Conservation (phyloP, 306 rosid species). For the Nissolia schottii region DNA sequence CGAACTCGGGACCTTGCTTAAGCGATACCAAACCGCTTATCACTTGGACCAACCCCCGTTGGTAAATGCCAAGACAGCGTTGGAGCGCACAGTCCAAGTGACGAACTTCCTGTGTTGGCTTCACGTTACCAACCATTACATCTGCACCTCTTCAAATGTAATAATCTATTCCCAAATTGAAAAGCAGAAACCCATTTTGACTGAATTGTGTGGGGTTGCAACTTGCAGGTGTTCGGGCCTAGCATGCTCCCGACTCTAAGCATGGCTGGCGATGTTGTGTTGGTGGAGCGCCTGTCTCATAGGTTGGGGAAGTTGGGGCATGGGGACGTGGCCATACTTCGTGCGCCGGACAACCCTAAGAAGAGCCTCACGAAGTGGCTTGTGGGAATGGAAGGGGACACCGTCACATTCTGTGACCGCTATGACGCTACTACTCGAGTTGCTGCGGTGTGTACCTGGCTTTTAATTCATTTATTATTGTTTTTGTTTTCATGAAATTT, state of each 20-base stretch:
- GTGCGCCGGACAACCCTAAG: constrained; percentile 67
- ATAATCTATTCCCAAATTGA: no score
- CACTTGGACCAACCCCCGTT: no score
- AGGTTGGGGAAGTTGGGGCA: constrained; percentile 48
- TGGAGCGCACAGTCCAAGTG: no score
- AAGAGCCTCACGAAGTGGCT: constrained; percentile 56
- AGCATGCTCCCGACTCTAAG: constrained; percentile 90
- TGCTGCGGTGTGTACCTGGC: constrained; percentile 57
- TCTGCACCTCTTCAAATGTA: no score
- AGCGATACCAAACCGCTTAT: no score
- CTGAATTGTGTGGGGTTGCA: no score
- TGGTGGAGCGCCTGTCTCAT: constrained; percentile 59
- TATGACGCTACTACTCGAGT: constrained; percentile 28
- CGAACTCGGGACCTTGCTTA: no score
- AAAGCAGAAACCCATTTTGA: no score
- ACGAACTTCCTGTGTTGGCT: no score
- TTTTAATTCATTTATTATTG: background rate
- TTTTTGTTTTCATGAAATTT: background rate
- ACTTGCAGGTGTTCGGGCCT: constrained; percentile 66
- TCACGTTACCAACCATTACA: no score
- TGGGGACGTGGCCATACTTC: constrained; percentile 70
- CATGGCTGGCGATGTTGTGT: constrained; percentile 54
- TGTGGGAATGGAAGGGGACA: constrained; percentile 74
- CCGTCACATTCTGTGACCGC: constrained; percentile 58
- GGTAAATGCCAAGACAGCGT: no score